phyloP scores from a whole-genome alignment of 352 stramenopile species.

The Aphanomyces euteiches region DNA sequence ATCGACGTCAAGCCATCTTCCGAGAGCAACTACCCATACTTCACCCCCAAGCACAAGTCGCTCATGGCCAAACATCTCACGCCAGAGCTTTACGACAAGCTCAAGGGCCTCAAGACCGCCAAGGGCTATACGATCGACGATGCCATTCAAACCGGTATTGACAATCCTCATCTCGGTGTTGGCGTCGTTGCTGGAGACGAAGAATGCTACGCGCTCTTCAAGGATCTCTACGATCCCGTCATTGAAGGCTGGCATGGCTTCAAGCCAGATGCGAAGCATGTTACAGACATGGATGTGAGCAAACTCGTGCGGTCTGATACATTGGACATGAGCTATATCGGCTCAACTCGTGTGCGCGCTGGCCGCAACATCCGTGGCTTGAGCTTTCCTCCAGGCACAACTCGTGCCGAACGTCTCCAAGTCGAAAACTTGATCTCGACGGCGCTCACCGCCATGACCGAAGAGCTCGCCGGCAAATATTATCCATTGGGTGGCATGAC shows the following conservation, averaged over 20 bases:
- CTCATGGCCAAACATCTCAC: constrained; percentile 85
- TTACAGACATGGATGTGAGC: constrained; percentile 74
- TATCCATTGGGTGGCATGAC: constrained; percentile 86
- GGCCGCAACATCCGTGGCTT: constrained; percentile 88
- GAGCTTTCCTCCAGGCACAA: constrained; percentile 82
- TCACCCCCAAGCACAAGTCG: constrained; percentile 78
- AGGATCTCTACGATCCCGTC: constrained; percentile 78
- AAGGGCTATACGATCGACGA: constrained; percentile 84
- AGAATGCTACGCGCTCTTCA: constrained; percentile 77
- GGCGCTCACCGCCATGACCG: constrained; percentile 59
- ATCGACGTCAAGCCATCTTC: constrained; percentile 56
- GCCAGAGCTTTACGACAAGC: constrained; percentile 73
- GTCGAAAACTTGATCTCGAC: constrained; percentile 83
- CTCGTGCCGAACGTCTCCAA: constrained; percentile 69
- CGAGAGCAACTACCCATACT: constrained; percentile 71
- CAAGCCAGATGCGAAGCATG: constrained; percentile 72
- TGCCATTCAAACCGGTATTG: constrained; percentile 82
- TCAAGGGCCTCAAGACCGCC: constrained; percentile 63
- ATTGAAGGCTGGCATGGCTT: constrained; percentile 86
- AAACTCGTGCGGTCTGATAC: constrained; percentile 70
- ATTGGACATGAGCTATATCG: constrained; percentile 78
- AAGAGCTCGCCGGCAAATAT: constrained; percentile 86
- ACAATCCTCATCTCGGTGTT: constrained; percentile 75
- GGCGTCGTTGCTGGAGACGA: constrained; percentile 83
- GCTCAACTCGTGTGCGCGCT: constrained; percentile 89